Conservation (phyloP, 2,329 filamentous ascomycete genomes). For the Incumbomyces lentus region DNA sequence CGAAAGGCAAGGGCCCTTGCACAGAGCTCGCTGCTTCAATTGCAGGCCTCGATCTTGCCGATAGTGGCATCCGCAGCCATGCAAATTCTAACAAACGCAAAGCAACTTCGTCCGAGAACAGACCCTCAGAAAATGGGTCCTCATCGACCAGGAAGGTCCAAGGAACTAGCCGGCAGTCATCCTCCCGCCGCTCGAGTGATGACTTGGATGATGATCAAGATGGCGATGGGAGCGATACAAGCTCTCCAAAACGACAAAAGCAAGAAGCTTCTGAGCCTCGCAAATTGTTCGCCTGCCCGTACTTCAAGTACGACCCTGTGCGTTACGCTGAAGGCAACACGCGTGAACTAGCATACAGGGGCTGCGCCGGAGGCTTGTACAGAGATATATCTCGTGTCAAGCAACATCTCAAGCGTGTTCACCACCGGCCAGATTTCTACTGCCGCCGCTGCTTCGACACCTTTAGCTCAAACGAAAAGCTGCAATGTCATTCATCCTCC, state of each 20-base stretch:
- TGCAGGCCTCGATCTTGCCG: background rate
- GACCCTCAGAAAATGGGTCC: background rate
- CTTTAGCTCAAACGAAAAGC: slow-evolving; percentile 12
- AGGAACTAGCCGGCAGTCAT: background rate
- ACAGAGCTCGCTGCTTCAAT: slow-evolving; percentile 2
- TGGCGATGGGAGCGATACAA: slow-evolving; percentile 7
- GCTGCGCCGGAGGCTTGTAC: slow-evolving; percentile 18
- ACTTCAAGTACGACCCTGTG: slow-evolving; percentile 16
- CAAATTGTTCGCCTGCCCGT: slow-evolving; percentile 19
- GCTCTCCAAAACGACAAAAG: slow-evolving; percentile 18
- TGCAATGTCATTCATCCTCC: slow-evolving; percentile 11
- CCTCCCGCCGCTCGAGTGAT: slow-evolving; percentile 1
- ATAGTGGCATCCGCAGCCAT: background rate
- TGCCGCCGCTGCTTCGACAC: slow-evolving; percentile 14
- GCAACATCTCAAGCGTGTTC: slow-evolving; percentile 21
- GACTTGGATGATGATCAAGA: slow-evolving; percentile 15
- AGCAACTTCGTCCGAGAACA: background rate
- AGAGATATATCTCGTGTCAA: slow-evolving; percentile 20
- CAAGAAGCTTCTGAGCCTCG: slow-evolving; percentile 10
- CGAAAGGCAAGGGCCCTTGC: background rate
- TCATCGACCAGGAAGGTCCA: background rate
- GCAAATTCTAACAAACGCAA: slow-evolving; percentile 17
- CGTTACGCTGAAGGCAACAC: slow-evolving; percentile 18
- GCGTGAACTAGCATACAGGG: slow-evolving; percentile 17
- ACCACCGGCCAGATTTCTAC: slow-evolving; percentile 9